Conservation (phyloP, 1,139 yeast species). For the Kluyveromyces marxianus region DNA sequence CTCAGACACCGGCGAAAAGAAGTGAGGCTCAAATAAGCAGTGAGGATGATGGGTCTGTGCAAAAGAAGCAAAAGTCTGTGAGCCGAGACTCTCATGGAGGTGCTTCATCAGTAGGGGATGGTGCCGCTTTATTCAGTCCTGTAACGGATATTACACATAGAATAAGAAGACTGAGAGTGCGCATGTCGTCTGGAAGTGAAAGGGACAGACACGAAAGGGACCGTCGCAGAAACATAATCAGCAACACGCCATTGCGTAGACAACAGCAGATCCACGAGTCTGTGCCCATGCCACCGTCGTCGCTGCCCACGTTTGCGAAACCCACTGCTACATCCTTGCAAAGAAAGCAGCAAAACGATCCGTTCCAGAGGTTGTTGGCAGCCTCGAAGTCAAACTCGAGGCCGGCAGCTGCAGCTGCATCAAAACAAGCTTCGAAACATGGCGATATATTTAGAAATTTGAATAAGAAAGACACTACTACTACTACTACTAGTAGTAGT, state of each 20-base stretch:
- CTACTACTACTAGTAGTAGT: too few relatives aligned
- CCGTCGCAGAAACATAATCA: slow-evolving; percentile 10
- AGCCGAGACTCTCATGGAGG: too few relatives aligned
- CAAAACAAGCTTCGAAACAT: background rate
- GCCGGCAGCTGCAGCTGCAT: background rate
- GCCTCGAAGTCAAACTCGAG: background rate
- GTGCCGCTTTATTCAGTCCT: slow-evolving; percentile 15
- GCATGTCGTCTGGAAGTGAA: slow-evolving; percentile 7
- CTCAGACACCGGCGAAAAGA: too few relatives aligned
- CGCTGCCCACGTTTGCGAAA: slow-evolving; percentile 11
- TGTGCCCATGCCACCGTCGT: too few relatives aligned
- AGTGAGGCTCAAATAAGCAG: too few relatives aligned
- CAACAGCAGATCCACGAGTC: slow-evolving; percentile 4
- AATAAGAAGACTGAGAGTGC: slow-evolving; percentile 21
- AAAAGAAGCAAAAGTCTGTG: slow-evolving; percentile 10
- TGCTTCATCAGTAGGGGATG: too few relatives aligned
- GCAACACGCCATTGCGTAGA: slow-evolving; percentile 16
- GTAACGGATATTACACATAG: slow-evolving; percentile 23
- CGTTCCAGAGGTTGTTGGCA: background rate
- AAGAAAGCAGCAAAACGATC: slow-evolving; percentile 5
- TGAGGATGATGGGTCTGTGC: slow-evolving; percentile 16
- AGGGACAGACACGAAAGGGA: slow-evolving; percentile 7
- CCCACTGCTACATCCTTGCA: slow-evolving; percentile 11
- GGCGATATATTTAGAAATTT: slow-evolving; percentile 9
- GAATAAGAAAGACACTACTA: slow-evolving; percentile 2